Percentiles rank a stretch among this genome's conserved stretches.
phyloP scores from a whole-genome alignment of 306 rosid genomes.

The Lathyrus oleraceus region DNA sequence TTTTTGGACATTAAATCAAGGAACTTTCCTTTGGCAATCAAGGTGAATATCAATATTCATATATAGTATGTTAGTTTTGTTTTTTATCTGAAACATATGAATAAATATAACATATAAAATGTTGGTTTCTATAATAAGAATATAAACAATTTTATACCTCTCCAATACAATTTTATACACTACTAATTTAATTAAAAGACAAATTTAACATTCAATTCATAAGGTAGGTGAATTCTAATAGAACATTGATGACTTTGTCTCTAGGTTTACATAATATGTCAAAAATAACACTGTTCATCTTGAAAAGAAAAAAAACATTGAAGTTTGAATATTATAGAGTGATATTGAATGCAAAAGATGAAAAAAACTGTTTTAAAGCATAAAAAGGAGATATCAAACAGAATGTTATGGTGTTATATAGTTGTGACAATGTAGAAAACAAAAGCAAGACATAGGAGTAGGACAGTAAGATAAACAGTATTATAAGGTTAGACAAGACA shows the following conservation, averaged over 20 bases:
- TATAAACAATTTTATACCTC: slow-evolving; percentile 21
- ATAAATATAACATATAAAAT: slow-evolving; percentile 19
- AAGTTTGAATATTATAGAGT: not conserved
- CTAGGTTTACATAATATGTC: slow-evolving; percentile 9
- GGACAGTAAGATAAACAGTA: slow-evolving; percentile 41
- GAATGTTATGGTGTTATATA: slow-evolving; percentile 42
- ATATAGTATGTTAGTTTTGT: not conserved
- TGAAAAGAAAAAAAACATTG: not conserved
- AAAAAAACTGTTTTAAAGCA: slow-evolving; percentile 39
- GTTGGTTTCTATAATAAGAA: slow-evolving; percentile 16
- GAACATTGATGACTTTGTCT: slow-evolving; percentile 25
- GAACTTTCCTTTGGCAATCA: slow-evolving; percentile 29
- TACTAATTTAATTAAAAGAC: slow-evolving; percentile 5
- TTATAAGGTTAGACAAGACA: slow-evolving; percentile 37
- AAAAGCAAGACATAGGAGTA: slow-evolving; percentile 31
- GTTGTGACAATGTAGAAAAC: slow-evolving; percentile 38
- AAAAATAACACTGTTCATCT: not conserved
- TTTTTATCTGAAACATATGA: slow-evolving; percentile 4
- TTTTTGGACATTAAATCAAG: slow-evolving; percentile 29
- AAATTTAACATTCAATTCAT: slow-evolving; percentile 20
- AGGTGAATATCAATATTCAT: slow-evolving; percentile 27
- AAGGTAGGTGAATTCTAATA: not conserved
- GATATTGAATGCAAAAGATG: slow-evolving; percentile 31
- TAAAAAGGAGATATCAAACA: slow-evolving; percentile 49
- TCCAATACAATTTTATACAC: not conserved